Evolutionary conservation across 2,329 filamentous ascomycete genomes (phyloP).

Genomic region (Didymella keratinophila): DNA sequence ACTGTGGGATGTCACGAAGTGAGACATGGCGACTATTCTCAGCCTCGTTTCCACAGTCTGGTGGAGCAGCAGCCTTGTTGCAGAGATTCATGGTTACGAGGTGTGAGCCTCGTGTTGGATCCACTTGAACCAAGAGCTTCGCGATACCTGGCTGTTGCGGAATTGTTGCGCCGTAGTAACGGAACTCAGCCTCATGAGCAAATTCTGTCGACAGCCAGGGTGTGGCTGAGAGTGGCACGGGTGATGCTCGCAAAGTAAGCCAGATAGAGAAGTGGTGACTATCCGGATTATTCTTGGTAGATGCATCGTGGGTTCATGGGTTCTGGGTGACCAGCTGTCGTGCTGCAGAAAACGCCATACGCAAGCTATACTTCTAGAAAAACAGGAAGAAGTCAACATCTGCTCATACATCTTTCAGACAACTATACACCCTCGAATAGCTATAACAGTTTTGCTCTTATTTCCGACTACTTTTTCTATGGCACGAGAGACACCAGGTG

Average conservation of each 20-base stretch:
- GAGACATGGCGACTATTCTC: conserved; percentile 4
- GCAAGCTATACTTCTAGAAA: too few relatives aligned
- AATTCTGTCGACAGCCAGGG: too few relatives aligned
- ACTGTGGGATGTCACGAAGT: background rate
- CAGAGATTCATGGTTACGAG: background rate
- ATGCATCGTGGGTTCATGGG: background rate
- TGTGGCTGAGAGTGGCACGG: background rate
- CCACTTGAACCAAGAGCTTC: conserved; percentile 5
- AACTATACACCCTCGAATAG: too few relatives aligned
- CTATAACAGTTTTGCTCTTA: too few relatives aligned
- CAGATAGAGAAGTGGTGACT: background rate
- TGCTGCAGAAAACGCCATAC: too few relatives aligned
- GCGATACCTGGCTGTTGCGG: background rate
- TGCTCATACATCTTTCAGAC: too few relatives aligned
- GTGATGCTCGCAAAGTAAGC: conserved; percentile 4
- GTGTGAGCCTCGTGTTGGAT: conserved; percentile 9
- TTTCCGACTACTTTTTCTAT: too few relatives aligned
- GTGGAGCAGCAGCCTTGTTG: background rate
- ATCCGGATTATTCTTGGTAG: background rate
- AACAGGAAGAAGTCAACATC: too few relatives aligned
- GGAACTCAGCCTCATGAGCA: conserved; percentile 1
- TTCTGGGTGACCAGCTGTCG: too few relatives aligned
- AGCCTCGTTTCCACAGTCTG: background rate
- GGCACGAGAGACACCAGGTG: background rate
- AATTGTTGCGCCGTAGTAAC: background rate